Evolutionary conservation across 805 yeast genomes (phyloP), one percentile per base, ranked within the genome.

Genomic region (Yamadazyma akitaensis): DNA sequence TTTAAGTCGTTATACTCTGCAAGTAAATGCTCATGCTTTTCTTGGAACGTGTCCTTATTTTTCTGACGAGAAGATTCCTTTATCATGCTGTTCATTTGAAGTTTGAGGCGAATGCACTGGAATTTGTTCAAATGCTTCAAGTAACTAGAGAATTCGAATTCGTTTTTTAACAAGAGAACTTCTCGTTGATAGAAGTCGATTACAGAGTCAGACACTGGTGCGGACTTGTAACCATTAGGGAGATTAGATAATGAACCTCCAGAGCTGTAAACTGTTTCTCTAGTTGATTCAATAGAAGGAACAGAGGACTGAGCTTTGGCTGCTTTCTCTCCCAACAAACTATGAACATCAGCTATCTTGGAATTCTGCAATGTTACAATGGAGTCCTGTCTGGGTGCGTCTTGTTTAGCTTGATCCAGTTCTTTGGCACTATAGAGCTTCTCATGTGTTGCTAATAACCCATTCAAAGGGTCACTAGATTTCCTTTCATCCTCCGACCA

Each of bases 61-160:
- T 34, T 26, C 10, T 11, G 38, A n/a, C 9, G 16, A 19, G 26
- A 42, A 1, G 32, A 18, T 17, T 53, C 53, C 37, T 42, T 51
- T 17, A 41, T 14, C 37, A 49, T 25, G 28, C 43, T 44, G 39
- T 54, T 46, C 47, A 50, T 44, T 26, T 42, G 53, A 37, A 45
- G 28, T 19, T 46, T 49, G 14, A 49, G 34, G 18, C 45, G 50
- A 30, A 49, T 41, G 26, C 50, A 52, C 36, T 52, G 53, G 30
- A 45, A 52, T 39, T 57, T 59, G n/a, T 53, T 46, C 21, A 53
- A 66, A 42, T 75, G 68, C 41, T 76, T 77, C 53, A 80, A 57
- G 59, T 78, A 82, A 41, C 73, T 70, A 3, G 79, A 68, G 54
- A 84, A 84, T 41, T 81, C 84, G 33, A 81, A 64, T 57, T 84